Base-by-base conservation (phyloP, 108 stramenopile species). In the Nitzschia palea region DNA sequence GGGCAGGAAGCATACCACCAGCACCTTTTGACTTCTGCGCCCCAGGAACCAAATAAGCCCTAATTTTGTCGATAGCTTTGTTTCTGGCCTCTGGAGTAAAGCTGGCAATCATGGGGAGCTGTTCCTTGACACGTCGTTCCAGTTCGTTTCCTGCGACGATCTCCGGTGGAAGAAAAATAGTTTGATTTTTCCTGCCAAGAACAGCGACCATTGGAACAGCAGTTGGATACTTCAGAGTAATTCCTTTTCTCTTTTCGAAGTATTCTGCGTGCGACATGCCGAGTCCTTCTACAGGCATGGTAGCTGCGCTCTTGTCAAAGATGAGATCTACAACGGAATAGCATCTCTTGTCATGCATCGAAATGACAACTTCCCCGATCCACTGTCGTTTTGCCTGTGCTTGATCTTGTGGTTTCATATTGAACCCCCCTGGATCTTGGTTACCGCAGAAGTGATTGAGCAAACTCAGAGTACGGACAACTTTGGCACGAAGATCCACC, bases 41-140 rank as follows among this genome's bases (percentile, higher is more conserved):
- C 17, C 86, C 86, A 15, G 86, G 86, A 31, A 74, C 62, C 44
- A 87, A 45, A 44, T 68, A 83, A 12, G 51, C 32, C 2, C 70
- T 50, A 31, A 87, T 79, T 44, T 77, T 70, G 3, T 87, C 86
- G 53, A 87, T 80, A 1, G 80, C 86, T 22, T 58, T 44, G 67
- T 81, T 74, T 33, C 81, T 35, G 3, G 27, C 42, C 9, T 73
- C 58, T 17, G 86, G 86, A 14, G 66, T 77, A 55, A 70, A 87
- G 47, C 82, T 81, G 0, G 86, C 86, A 77, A 87, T 83, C 77
- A 73, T 66, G 2, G 86, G 86, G 14, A 87, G 72, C 65, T 81
- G 73, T 50, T 76, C 57, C 71, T 79, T 78, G n/a, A 87, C 55
- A 4, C 57, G 25, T 0, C 37, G 10, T 29, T 83, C 86, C 12